phyloP scores from a whole-genome alignment of 2,329 filamentous ascomycete species.

The Claviceps africana region DNA sequence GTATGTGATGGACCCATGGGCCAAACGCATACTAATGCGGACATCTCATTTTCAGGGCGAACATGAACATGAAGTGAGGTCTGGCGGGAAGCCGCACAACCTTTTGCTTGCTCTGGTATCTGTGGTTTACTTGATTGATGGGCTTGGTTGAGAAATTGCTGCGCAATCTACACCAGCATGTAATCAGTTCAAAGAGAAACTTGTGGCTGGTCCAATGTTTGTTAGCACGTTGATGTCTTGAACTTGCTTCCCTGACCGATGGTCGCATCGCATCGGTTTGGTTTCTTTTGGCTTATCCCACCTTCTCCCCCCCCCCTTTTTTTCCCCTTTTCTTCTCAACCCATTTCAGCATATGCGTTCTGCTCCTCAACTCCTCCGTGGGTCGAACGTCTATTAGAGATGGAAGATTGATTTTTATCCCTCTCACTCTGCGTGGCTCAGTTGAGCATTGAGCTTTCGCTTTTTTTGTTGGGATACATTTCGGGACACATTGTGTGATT shows the following conservation, averaged over 20 bases:
- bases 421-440: constrained; percentile 38
- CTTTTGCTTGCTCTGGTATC: neutral
- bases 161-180: neutral
- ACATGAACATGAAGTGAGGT: constrained; percentile 23
- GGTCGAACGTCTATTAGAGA: constrained; percentile 39
- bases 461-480: constrained; percentile 35
- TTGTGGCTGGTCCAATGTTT: neutral
- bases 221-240: neutral
- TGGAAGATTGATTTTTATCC: constrained; percentile 35
- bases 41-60: constrained; percentile 15
- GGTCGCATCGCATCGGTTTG: no score
- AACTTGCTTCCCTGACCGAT: neutral
- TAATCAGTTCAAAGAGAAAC: neutral
- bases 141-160: neutral
- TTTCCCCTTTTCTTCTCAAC: neutral
- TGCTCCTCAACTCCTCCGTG: constrained; percentile 32
- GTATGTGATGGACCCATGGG: constrained; percentile 15
- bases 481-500: no score
- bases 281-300: no score
- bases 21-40: constrained; percentile 15
- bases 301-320: neutral
- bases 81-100: neutral
- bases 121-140: neutral
- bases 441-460: constrained; percentile 29
- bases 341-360: constrained; percentile 44